Base-by-base conservation (phyloP, 768 basidiomycete genomes). In the Dictyophora rubrovolvata region DNA sequence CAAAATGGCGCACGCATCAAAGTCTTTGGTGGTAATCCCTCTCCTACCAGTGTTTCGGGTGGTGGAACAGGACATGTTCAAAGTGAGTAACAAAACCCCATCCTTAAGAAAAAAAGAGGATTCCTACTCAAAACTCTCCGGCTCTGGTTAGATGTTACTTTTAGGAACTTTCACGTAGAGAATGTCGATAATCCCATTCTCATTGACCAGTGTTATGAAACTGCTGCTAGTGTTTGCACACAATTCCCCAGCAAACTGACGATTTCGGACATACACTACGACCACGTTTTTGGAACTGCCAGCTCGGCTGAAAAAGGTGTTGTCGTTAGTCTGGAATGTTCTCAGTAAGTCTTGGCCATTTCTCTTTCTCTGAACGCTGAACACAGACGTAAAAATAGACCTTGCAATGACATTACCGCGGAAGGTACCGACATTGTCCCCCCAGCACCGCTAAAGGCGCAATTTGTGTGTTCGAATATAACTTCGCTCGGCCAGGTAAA, bases 1-100 rank as follows among this genome's bases (percentile, higher is more conserved):
- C 73, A 82, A 64, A 85, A 85, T 62, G 85, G 84, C 1, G 83
- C 83, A 1, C 74, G 85, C 35, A 85, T 85, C 69, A 86, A 86
- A 67, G 79, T 82, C 0, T 86, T 78, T 73, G 83, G 82, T 5
- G 85, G 83, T 5, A 72, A 75, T 16, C 75, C 77, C 55, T 80
- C 83, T 28, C 82, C 84, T 4, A 74, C 77, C 37, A 82, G 81
- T 8, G 76, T 80, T 1, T 63, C 70, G 9, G 78, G 77, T 21
- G 77, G 77, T 34, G 77, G 77, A 12, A 68, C 65, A 2, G 76
- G 77, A 14, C 75, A 70, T 53, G 76, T 77, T 42, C 66, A 62
- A 69, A 77, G 69, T 51, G 61, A 61, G 46, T 56, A 35, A 51
- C 55, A 22, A 61, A 63, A 50, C 16, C 28, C 10, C 36, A 17